phyloP scores from a whole-genome alignment of 441 rosid species.

The Raphanus hybrid region DNA sequence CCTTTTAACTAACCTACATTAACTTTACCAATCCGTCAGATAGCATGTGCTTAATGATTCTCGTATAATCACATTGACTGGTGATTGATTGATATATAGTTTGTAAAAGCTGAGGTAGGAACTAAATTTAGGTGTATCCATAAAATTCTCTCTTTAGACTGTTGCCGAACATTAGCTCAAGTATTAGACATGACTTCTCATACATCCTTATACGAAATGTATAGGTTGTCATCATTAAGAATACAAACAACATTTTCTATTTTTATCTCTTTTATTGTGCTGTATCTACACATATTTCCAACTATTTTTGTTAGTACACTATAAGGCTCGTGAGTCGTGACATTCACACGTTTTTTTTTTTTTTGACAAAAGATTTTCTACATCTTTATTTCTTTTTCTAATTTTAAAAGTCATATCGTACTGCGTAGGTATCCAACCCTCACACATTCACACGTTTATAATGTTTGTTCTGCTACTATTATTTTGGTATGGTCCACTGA shows the following conservation, averaged over 20 bases:
- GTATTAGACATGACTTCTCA: constrained; percentile 35
- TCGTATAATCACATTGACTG: constrained; percentile 17
- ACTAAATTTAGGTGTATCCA: constrained; percentile 22
- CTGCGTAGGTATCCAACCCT: too few relatives aligned
- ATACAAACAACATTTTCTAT: constrained; percentile 18
- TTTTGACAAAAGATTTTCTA: too few relatives aligned
- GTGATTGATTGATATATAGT: constrained; percentile 20
- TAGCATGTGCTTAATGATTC: not conserved
- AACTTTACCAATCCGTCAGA: constrained; percentile 5
- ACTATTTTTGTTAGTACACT: not conserved
- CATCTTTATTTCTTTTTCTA: too few relatives aligned
- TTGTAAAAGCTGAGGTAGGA: constrained; percentile 25
- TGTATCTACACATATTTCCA: constrained; percentile 32
- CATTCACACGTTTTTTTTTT: constrained; percentile 16
- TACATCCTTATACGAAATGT: constrained; percentile 13
- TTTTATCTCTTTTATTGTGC: constrained; percentile 13
- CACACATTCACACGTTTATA: constrained; percentile 16
- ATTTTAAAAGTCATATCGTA: too few relatives aligned
- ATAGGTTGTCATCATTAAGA: constrained; percentile 5
- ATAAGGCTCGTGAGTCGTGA: constrained; percentile 9
- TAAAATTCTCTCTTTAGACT: constrained; percentile 27
- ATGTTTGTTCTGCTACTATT: not conserved
- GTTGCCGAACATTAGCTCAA: constrained; percentile 21
- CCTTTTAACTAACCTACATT: constrained; percentile 9
- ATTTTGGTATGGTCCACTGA: not conserved